These are phyloP conservation scores for Colletotrichum horii DNA, from an alignment of 2,329 filamentous ascomycete genomes.

Conservation along the genomic window DNA sequence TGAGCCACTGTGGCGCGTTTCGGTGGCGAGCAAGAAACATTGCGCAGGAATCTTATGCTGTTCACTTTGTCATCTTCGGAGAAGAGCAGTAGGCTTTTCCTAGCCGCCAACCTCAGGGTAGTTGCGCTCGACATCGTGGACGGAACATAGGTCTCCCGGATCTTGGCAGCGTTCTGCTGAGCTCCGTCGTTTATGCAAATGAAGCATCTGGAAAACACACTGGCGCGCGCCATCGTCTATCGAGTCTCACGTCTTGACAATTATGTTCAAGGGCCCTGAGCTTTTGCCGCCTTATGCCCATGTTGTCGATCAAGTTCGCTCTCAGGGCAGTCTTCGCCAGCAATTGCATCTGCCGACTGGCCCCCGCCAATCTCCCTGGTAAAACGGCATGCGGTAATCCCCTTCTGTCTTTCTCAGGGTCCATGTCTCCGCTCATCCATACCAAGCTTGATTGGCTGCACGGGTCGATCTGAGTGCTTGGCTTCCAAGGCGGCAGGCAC, in stretches of 20 bases:
- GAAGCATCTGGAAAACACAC: background rate
- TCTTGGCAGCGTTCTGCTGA: background rate
- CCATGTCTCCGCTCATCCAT: background rate
- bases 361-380: background rate
- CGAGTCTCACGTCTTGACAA: background rate
- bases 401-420: conserved; percentile 8
- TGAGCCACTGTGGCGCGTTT: background rate
- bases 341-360: background rate
- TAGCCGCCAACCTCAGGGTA: background rate
- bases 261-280: background rate
- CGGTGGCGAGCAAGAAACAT: background rate
- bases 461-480: conserved; percentile 1
- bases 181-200: background rate
- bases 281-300: background rate
- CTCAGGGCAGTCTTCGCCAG: background rate
- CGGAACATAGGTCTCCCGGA: background rate
- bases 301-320: background rate
- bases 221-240: background rate
- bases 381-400: background rate
- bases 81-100: background rate
- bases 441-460: conserved; percentile 3
- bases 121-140: background rate
- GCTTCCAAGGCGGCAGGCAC: conserved; percentile 1
- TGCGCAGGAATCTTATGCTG: background rate
- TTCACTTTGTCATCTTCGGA: background rate